Conservation (phyloP, 1,139 yeast genomes). For the Yamadazyma taylorii region DNA sequence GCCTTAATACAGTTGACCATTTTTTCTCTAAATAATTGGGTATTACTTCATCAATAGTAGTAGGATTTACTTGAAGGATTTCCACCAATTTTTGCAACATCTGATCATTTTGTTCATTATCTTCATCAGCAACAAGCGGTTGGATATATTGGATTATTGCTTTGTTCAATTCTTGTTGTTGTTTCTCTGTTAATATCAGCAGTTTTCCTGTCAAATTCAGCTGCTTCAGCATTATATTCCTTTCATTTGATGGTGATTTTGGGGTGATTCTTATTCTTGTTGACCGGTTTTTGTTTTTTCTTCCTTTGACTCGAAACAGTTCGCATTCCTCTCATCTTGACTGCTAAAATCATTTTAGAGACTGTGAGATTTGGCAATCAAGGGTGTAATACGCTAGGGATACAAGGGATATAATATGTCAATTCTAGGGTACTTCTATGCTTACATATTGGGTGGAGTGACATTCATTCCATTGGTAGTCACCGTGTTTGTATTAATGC, state of each 20-base stretch:
- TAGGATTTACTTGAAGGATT: slow-evolving; percentile 18
- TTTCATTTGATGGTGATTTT: no score
- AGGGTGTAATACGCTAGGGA: no score
- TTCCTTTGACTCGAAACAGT: no score
- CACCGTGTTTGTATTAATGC: slow-evolving; percentile 33
- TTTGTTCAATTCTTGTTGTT: slow-evolving; percentile 53
- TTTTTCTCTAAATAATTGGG: slow-evolving; percentile 71
- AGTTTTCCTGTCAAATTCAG: slow-evolving; percentile 4
- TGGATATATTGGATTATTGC: slow-evolving; percentile 56
- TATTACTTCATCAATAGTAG: slow-evolving; percentile 24
- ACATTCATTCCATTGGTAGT: slow-evolving; percentile 67
- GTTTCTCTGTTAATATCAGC: slow-evolving; percentile 48
- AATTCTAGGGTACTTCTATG: slow-evolving; percentile 10
- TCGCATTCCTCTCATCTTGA: no score
- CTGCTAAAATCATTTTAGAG: no score
- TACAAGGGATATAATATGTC: slow-evolving; percentile 9
- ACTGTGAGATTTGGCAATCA: no score
- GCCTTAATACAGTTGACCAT: slow-evolving; percentile 83
- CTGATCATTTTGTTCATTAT: slow-evolving; percentile 11
- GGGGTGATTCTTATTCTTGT: no score
- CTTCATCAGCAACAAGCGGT: slow-evolving; percentile 27
- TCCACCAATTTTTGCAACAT: slow-evolving; percentile 14
- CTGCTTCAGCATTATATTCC: neutral
- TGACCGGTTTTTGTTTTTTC: no score
- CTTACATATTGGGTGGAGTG: slow-evolving; percentile 71